A percentile compares a stretch with the other conserved stretches of the same genome.
phyloP scores from a whole-genome alignment of 495 filamentous ascomycete species.

The Pyronema omphalodes region DNA sequence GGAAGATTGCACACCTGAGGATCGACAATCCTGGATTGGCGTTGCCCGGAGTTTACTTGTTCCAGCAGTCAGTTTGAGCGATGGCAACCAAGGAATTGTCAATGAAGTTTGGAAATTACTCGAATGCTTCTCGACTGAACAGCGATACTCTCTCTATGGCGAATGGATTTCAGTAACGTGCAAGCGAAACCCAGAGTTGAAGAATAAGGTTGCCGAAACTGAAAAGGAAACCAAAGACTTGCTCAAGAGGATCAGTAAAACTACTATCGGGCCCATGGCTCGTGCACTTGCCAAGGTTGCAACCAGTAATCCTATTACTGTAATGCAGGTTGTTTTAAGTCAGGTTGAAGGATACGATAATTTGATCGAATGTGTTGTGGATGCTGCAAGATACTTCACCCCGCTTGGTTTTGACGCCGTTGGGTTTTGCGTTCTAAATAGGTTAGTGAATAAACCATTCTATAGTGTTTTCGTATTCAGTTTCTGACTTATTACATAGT shows the following conservation, averaged over 20 bases:
- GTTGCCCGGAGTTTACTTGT: slow-evolving; percentile 66
- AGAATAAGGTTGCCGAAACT: slow-evolving; percentile 55
- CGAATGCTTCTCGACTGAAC: slow-evolving; percentile 52
- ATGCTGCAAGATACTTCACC: slow-evolving; percentile 85
- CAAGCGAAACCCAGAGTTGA: slow-evolving; percentile 42
- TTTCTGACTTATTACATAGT: slow-evolving; percentile 27
- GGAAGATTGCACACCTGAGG: slow-evolving; percentile 37
- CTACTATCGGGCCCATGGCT: slow-evolving; percentile 70
- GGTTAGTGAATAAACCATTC: slow-evolving; percentile 34
- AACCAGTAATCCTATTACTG: slow-evolving; percentile 69
- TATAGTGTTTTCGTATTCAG: slow-evolving; percentile 26
- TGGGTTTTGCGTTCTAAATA: slow-evolving; percentile 34
- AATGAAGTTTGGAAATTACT: slow-evolving; percentile 72
- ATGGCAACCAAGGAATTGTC: slow-evolving; percentile 61
- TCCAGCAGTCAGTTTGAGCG: slow-evolving; percentile 66
- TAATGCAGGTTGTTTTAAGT: slow-evolving; percentile 67
- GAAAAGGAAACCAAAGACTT: slow-evolving; percentile 59
- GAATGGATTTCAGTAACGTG: slow-evolving; percentile 78
- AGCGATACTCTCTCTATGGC: slow-evolving; percentile 75
- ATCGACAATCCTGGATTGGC: slow-evolving; percentile 14
- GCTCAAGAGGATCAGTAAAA: slow-evolving; percentile 68
- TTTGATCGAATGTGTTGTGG: slow-evolving; percentile 77
- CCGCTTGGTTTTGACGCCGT: slow-evolving; percentile 65
- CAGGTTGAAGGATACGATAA: slow-evolving; percentile 88
- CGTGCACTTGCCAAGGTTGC: slow-evolving; percentile 72